A percentile compares a stretch with the other conserved stretches of the same genome.
phyloP scores from a whole-genome alignment of 2,329 filamentous ascomycete genomes.

The Atkinsonella hypoxylon region DNA sequence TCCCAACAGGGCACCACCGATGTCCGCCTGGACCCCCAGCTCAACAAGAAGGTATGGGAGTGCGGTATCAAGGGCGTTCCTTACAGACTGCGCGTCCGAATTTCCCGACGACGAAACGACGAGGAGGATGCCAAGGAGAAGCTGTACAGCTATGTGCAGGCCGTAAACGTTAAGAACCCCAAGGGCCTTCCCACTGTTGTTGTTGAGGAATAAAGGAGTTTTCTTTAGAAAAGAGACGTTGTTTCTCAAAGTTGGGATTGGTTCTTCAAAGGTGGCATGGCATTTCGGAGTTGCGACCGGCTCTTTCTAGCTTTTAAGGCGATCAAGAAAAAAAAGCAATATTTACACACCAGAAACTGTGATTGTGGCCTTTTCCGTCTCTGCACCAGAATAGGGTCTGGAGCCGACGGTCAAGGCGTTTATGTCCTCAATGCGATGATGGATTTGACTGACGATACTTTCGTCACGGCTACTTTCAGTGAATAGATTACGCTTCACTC shows the following conservation, averaged over 20 bases:
- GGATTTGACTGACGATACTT: not conserved
- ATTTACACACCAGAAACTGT: conserved; percentile 15
- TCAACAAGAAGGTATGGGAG: conserved; percentile 99
- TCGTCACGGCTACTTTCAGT: not conserved
- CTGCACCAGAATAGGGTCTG: not conserved
- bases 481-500: not conserved
- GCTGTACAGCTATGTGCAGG: conserved; percentile 99
- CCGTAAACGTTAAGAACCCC: conserved; percentile 97
- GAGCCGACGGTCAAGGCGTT: conserved; percentile 1
- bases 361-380: conserved; percentile 16
- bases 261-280: conserved; percentile 30
- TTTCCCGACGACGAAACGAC: conserved; percentile 99
- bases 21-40: conserved; percentile 93
- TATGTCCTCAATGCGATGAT: conserved; percentile 6
- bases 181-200: conserved; percentile 93
- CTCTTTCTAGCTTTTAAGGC: conserved; percentile 31
- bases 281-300: conserved; percentile 35
- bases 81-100: conserved; percentile 93
- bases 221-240: conserved; percentile 7
- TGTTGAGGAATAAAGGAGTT: conserved; percentile 55
- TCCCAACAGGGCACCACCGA: conserved; percentile 72
- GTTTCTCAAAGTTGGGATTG: conserved; percentile 26
- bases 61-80: conserved; percentile 97
- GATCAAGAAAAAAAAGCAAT: conserved; percentile 20
- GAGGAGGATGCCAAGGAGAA: conserved; percentile 99